Evolutionary conservation across 768 basidiomycete species (phyloP), one percentile per base, ranked within the genome.

Genomic region (Macrolepiota dolichaula): DNA sequence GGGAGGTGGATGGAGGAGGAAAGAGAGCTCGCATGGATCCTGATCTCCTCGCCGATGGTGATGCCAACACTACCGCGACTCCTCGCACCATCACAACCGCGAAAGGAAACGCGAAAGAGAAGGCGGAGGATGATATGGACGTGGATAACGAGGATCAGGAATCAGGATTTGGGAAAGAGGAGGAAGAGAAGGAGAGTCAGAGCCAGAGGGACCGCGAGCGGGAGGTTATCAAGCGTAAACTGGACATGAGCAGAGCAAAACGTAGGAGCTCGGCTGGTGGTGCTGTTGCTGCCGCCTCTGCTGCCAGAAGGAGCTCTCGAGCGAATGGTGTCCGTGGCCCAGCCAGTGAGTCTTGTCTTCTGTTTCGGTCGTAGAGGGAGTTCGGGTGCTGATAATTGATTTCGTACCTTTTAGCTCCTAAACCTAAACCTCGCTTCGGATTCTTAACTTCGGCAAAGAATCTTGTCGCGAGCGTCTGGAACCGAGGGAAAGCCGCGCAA

Each of bases 401-500:
- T 49, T 55, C 17, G 51, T 77, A 77, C 24, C 10, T 44, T 46
- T 19, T 78, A 79, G 74, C 51, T 44, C 74, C 74, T 2, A 76
- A 76, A 67, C 70, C 72, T 4, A 84, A 84, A 64, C 74, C 84
- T 1, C 82, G 84, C 38, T 85, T 90, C 61, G 91, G 88, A 1
- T 90, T 92, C 75, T 71, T 92, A 5, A 80, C 86, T 22, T 85
- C 81, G 17, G 86, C 91, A 7, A 92, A 90, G 70, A 82, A 83
- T 0, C 74, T 92, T 2, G 89, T 92, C 3, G 77, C 81, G 66
- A 89, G 81, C 64, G 88, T 92, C 0, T 92, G 89, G 89, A 85
- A 84, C 65, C 78, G 87, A 64, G 83, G 77, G 7, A 81, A 79
- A 66, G 59, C 73, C 9, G 63, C 69, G n/a, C 46, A 71, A 9